Conservation (phyloP, 495 filamentous ascomycete species). For the Jackrogersella multiformis region DNA sequence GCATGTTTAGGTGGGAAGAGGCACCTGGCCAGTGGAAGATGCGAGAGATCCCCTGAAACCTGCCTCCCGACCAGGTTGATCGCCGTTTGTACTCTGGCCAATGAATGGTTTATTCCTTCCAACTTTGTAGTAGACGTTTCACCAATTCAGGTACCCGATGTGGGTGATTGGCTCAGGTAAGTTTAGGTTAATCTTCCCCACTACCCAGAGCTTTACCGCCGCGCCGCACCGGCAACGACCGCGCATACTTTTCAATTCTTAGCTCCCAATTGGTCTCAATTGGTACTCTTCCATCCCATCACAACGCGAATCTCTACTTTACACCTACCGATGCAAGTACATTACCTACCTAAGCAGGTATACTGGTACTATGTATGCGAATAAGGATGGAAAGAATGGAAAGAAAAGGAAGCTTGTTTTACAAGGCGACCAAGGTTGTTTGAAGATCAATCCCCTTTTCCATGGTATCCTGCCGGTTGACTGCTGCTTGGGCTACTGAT, state of each 20-base stretch:
- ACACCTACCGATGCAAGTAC: neutral
- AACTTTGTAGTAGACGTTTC: conserved; percentile 30
- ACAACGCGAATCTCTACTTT: neutral
- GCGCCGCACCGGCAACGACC: conserved; percentile 23
- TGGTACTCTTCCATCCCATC: neutral
- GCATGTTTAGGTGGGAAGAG: neutral
- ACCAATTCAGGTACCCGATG: conserved; percentile 42
- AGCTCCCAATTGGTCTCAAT: conserved; percentile 7
- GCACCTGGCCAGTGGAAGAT: neutral
- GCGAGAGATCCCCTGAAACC: conserved; percentile 36
- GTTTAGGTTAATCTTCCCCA: conserved; percentile 23
- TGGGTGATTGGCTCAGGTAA: conserved; percentile 33
- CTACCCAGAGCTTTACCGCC: conserved; percentile 37
- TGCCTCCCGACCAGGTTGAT: conserved; percentile 31
- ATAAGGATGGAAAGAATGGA: neutral
- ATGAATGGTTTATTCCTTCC: conserved; percentile 20
- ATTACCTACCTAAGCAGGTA: conserved; percentile 10
- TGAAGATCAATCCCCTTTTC: conserved; percentile 21
- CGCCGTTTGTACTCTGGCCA: conserved; percentile 25
- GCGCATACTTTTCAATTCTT: conserved; percentile 27
- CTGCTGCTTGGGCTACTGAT: neutral
- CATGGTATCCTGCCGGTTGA: conserved; percentile 1
- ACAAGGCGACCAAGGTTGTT: no score
- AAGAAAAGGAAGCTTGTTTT: conserved; percentile 27
- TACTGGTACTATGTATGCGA: conserved; percentile 7